Evolutionary conservation across 1,139 yeast species (phyloP).

Genomic region (Tardiomyces depauwii): DNA sequence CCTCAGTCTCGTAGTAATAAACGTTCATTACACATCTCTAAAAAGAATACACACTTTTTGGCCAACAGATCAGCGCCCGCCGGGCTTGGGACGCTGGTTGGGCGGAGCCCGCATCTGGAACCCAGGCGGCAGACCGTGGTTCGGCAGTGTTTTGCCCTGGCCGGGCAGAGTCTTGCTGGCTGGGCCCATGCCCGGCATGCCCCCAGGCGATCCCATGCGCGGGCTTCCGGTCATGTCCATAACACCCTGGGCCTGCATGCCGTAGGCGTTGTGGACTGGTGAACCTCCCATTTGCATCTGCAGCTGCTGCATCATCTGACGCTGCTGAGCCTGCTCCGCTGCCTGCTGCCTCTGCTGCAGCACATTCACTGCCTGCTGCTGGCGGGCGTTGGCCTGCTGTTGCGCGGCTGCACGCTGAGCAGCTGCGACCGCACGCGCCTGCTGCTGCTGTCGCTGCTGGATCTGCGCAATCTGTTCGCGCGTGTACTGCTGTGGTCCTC

Average conservation of each 20-base stretch:
- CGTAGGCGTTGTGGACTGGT: neutral
- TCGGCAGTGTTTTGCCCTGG: neutral
- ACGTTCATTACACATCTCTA: too few relatives aligned
- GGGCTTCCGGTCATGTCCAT: neutral
- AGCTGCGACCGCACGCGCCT: neutral
- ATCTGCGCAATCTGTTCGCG: neutral
- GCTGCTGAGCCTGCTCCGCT: conserved; percentile 3
- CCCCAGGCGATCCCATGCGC: neutral
- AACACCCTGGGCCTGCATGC: neutral
- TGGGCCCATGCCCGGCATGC: neutral
- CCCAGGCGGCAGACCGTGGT: neutral
- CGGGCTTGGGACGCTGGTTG: neutral
- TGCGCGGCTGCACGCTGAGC: conserved; percentile 8
- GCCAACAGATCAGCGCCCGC: neutral
- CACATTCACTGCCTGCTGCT: conserved; percentile 10
- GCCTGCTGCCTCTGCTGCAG: conserved; percentile 10
- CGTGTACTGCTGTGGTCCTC: neutral
- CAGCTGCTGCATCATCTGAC: conserved; percentile 1
- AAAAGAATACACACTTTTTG: too few relatives aligned
- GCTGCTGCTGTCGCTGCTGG: conserved; percentile 1
- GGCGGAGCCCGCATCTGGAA: neutral
- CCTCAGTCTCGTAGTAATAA: too few relatives aligned
- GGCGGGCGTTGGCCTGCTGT: conserved; percentile 12
- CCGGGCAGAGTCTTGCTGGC: neutral
- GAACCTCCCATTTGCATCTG: conserved; percentile 1